phyloP scores from a whole-genome alignment of 73 alveolate species.

The Urostyla sp. region DNA sequence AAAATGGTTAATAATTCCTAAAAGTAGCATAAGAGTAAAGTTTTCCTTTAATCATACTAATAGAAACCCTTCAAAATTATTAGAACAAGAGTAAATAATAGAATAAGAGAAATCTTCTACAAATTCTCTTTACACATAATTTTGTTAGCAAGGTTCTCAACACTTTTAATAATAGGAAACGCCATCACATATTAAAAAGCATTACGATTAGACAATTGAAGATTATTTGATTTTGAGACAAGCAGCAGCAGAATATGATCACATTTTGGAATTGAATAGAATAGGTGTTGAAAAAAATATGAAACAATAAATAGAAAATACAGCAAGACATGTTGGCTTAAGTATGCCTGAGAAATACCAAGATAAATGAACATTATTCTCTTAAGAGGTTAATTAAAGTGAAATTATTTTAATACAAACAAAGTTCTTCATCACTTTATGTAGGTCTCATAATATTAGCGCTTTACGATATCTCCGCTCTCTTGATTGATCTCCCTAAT shows the following conservation, averaged over 20 bases:
- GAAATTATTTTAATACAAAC: background rate
- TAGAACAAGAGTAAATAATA: background rate
- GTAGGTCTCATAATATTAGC: background rate
- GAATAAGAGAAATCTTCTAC: background rate
- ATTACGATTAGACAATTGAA: background rate
- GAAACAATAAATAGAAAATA: background rate
- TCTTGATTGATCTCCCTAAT: background rate
- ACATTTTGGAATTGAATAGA: constrained; percentile 30
- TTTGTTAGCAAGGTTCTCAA: background rate
- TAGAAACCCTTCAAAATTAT: background rate
- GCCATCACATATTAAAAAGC: background rate
- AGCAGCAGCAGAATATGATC: background rate
- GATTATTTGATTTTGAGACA: background rate
- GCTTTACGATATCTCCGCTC: background rate
- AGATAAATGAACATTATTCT: background rate
- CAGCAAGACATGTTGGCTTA: constrained; percentile 42
- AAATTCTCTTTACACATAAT: background rate
- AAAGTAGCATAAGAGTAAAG: background rate
- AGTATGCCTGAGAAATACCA: constrained; percentile 33
- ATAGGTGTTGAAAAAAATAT: constrained; percentile 32
- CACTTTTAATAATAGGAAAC: background rate
- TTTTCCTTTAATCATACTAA: background rate
- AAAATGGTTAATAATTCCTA: background rate
- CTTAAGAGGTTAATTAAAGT: background rate
- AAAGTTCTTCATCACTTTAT: background rate